Base-by-base conservation (phyloP, 2,329 filamentous ascomycete species). In the Furcasterigmium sp. region DNA sequence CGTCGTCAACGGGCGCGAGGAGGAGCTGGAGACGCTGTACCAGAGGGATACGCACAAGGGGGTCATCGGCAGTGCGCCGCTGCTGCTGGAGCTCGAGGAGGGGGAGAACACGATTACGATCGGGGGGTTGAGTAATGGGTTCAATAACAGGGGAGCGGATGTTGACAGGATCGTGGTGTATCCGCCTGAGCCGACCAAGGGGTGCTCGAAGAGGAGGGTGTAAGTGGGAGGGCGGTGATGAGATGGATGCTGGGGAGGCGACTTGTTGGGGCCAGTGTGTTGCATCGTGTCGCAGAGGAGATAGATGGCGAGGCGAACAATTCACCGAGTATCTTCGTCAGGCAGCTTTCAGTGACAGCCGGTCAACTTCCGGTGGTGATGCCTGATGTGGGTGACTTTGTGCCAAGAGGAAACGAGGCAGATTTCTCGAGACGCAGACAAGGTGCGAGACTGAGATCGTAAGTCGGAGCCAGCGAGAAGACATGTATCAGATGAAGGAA, bases 141-240 rank as follows among this genome's bases (percentile, higher is more conserved):
- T 76, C 39, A 72, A 77, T 39, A 64, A 68, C 17, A 79, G 75
- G 53, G 76, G 76, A 0, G 78, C 73, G 1, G 78, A 82, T 53
- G 52, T 82, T 17, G 78, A 82, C 49, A 64, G 68, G 9, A 73
- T 82, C 52, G 68, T 82, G 2, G 78, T 82, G 1, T 81, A 80
- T 55, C 77, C 77, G 1, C 61, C 75, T 0, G 77, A 81, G 56
- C 41, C 39, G 5, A 25, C 19, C 21, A 39, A 28, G 37, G 29
- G 29, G 37, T 39, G 37, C 21, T 29, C 19, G 37, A 39, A 39
- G 37, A 39, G 37, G 37, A 5, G 15, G n/a, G 15, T 30, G 15
- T 39, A 8, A 39, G 20, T 10, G n/a, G 9, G 21, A 39, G 25
- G 37, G 14, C 13, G 29, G 8, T 32, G 7, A n/a, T 29, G 11